phyloP scores from a whole-genome alignment of 495 filamentous ascomycete species.

The Xylaria sp. region DNA sequence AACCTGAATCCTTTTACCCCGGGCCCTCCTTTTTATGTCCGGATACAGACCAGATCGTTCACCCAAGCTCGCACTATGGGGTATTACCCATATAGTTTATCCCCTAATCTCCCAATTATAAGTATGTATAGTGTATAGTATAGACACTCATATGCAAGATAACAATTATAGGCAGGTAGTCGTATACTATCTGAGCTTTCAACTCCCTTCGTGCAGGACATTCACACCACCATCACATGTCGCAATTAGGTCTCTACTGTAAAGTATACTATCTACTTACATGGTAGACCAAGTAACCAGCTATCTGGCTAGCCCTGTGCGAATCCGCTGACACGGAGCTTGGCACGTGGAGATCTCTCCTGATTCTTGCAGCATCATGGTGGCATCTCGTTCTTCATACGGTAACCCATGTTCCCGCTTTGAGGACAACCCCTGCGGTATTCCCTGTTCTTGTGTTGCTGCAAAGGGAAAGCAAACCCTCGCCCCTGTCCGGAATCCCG shows the following conservation, averaged over 20 bases:
- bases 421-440: background rate
- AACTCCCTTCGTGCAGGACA: background rate
- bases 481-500: background rate
- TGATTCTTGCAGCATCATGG: constrained; percentile 20
- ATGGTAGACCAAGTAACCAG: background rate
- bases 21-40: background rate
- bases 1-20: background rate
- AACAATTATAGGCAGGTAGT: background rate
- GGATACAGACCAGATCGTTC: background rate
- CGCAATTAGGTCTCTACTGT: background rate
- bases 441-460: background rate
- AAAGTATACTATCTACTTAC: no score
- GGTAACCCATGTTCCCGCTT: constrained; percentile 5
- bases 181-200: background rate
- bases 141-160: background rate
- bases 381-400: background rate
- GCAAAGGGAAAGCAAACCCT: constrained; percentile 8
- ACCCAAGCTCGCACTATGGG: no score
- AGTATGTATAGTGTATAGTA: no score
- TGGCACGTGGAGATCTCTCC: constrained; percentile 13
- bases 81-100: background rate
- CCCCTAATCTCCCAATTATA: background rate
- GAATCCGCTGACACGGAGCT: constrained; percentile 12
- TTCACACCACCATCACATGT: background rate
- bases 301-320: constrained; percentile 7